Conservation (phyloP, 169 alveolate genomes). For the Plasmodium gaboni region DNA sequence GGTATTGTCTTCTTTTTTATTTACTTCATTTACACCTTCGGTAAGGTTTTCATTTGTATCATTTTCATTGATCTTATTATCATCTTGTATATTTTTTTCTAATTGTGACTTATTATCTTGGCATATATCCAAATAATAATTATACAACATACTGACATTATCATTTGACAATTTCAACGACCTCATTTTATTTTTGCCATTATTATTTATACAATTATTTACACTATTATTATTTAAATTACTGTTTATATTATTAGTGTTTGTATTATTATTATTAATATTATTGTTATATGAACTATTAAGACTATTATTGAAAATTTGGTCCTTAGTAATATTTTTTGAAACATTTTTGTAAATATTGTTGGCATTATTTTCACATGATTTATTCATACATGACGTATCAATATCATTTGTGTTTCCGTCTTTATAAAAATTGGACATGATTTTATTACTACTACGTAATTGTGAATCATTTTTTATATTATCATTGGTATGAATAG, state of each 20-base stretch:
- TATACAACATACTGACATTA: constrained; percentile 24
- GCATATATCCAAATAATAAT: constrained; percentile 27
- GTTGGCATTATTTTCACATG: no score
- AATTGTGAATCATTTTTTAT: not conserved
- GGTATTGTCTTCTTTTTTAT: not conserved
- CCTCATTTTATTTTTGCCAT: not conserved
- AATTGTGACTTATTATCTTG: constrained; percentile 5
- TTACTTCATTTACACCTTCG: not conserved
- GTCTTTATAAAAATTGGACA: no score
- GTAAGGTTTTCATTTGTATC: not conserved
- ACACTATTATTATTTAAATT: not conserved
- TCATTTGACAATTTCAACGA: constrained; percentile 14
- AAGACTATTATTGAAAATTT: no score
- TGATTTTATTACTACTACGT: no score
- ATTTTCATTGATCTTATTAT: not conserved
- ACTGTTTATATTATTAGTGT: not conserved
- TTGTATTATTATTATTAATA: not conserved
- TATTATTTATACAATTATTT: not conserved
- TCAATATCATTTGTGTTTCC: no score
- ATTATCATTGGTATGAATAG: not conserved
- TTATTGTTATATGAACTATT: not conserved
- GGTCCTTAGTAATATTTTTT: no score
- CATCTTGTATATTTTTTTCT: not conserved
- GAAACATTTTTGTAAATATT: no score
- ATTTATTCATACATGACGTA: no score